Percentiles rank a stretch among this genome's conserved stretches.
phyloP scores from a whole-genome alignment of 2,329 filamentous ascomycete genomes.

The Cryoendolithus antarcticus region DNA sequence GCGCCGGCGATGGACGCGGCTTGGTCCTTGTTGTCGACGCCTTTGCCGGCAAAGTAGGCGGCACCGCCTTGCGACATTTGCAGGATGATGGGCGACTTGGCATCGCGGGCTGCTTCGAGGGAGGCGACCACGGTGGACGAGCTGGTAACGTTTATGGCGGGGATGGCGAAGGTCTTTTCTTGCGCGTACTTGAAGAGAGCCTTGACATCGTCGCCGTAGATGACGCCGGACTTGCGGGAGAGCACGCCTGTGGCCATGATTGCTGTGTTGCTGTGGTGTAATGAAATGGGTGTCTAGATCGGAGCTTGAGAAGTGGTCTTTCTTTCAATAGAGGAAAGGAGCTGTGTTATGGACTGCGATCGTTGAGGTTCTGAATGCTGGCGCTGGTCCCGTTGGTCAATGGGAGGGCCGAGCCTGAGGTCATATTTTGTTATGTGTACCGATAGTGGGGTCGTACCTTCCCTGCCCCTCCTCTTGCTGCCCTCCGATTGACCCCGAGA shows the following conservation, averaged over 20 bases:
- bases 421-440: too few species aligned
- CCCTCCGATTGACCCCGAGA: too few species aligned
- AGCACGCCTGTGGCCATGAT: slow-evolving; percentile 20
- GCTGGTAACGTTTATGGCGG: slow-evolving; percentile 66
- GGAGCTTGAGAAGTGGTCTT: too few species aligned
- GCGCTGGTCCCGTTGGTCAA: too few species aligned
- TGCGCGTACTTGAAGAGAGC: slow-evolving; percentile 80
- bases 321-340: too few species aligned
- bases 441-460: too few species aligned
- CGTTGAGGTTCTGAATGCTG: too few species aligned
- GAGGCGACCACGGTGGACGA: slow-evolving; percentile 75
- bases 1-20: slow-evolving; percentile 78
- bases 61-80: slow-evolving; percentile 90
- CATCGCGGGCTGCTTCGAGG: slow-evolving; percentile 88
- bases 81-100: slow-evolving; percentile 82
- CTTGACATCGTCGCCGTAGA: slow-evolving; percentile 25
- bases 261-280: neutral
- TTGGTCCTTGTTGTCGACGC: slow-evolving; percentile 71
- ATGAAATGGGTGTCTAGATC: neutral
- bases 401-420: too few species aligned
- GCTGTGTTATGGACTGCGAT: too few species aligned
- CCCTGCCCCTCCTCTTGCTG: too few species aligned
- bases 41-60: slow-evolving; percentile 48
- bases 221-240: slow-evolving; percentile 25
- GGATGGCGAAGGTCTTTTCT: slow-evolving; percentile 78